Conservation (phyloP, 2,329 filamentous ascomycete species). For the Fusarium pseudocircinatum region DNA sequence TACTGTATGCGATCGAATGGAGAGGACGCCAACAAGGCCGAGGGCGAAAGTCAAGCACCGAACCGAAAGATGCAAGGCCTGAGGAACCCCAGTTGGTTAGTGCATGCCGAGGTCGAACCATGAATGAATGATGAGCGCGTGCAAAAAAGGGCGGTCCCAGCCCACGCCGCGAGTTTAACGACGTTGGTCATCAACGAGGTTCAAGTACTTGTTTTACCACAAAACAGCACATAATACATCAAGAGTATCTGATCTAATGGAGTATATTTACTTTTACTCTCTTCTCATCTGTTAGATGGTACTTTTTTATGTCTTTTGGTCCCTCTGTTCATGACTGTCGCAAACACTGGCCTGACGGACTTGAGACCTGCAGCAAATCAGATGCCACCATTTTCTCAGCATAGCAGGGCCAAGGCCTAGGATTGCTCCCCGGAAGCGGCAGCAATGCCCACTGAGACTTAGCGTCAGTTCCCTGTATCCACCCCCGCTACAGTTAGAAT, state of each 20-base stretch:
- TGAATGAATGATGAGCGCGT: slow-evolving; percentile 26
- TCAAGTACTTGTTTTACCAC: neutral
- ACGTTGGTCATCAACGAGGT: neutral
- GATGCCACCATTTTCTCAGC: slow-evolving; percentile 43
- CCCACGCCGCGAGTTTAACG: neutral
- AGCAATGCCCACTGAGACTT: slow-evolving; percentile 30
- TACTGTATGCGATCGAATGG: neutral
- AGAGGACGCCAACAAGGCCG: slow-evolving; percentile 41
- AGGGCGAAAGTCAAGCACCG: slow-evolving; percentile 28
- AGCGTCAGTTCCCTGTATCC: slow-evolving; percentile 30
- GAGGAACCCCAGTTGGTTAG: slow-evolving; percentile 2
- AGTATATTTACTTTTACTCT: neutral
- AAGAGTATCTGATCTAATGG: rapidly evolving
- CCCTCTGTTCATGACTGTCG: slow-evolving; percentile 1
- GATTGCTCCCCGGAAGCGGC: slow-evolving; percentile 36
- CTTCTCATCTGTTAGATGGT: neutral
- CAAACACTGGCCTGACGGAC: slow-evolving; percentile 6
- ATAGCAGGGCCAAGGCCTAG: slow-evolving; percentile 13
- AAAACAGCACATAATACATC: rapidly evolving
- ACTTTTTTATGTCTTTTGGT: neutral
- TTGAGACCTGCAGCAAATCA: slow-evolving; percentile 36
- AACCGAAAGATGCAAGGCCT: neutral
- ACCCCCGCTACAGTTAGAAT: slow-evolving; percentile 29
- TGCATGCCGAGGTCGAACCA: slow-evolving; percentile 37
- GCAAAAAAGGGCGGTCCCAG: slow-evolving; percentile 1